Base-by-base conservation (phyloP, 2,329 filamentous ascomycete species). In the Monosporascus sp. region DNA sequence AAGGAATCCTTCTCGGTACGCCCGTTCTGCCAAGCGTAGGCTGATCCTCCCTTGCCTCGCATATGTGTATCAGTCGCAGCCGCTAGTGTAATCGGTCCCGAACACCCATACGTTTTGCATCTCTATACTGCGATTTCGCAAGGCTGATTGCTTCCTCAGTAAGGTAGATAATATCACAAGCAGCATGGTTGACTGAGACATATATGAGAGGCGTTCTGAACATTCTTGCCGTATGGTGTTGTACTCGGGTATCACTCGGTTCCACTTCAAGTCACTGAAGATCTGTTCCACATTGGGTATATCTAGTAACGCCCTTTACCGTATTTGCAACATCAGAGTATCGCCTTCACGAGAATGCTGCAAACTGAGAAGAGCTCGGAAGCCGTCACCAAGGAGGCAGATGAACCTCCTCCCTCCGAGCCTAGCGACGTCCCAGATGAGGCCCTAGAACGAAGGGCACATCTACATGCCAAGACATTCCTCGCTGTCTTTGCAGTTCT, bases 401-500 rank as follows among this genome's bases (percentile, higher is more conserved):
- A 6, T 3, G n/a, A 18, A 17, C 8, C 24, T 27, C 25, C 43
- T n/a, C 6, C 14, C 22, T 46, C 43, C 11, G 38, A 41, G 38
- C 20, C 22, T 31, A 31, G 43, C 43, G 22, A n/a, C 7, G 6
- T 31, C 15, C 24, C 24, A 18, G 43, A 44, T 17, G 37, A 35
- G 7, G 24, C 5, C 25, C 3, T 45, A 37, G 35, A 41, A 4
- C 47, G 37, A 6, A 35, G 17, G 24, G 61, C 66, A 6, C 66
- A 62, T n/a, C 58, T 70, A 6, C 65, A 68, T 51, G 53, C 59
- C 39, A 68, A 67, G 60, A 72, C 69, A 0, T 68, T 64, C 47
- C 53, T 72, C 1, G 66, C 66, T n/a, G 64, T 72, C 18, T 56
- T 66, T 18, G 62, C 69, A 3, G 66, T 71, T 0, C 65, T 65